A percentile compares a stretch with the other conserved stretches of the same genome.
phyloP scores from a whole-genome alignment of 352 stramenopile genomes.

The Paralagenidium karlingii region DNA sequence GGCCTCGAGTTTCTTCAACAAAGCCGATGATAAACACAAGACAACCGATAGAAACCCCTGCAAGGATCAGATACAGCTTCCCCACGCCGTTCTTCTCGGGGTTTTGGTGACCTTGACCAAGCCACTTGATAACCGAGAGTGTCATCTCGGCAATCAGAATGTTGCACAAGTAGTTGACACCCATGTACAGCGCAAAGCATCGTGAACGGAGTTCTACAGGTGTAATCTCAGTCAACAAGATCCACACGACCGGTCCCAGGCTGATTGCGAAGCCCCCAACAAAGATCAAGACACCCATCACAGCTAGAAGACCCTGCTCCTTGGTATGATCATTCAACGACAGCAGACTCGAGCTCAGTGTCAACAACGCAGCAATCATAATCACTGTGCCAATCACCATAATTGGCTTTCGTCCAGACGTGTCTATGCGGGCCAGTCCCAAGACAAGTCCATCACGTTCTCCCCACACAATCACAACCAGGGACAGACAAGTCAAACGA shows the following conservation, averaged over 20 bases:
- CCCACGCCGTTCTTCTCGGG: constrained; percentile 76
- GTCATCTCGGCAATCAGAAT: constrained; percentile 66
- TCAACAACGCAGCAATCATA: constrained; percentile 59
- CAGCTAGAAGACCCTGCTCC: constrained; percentile 46
- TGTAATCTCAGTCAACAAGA: constrained; percentile 80
- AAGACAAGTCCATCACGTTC: constrained; percentile 1
- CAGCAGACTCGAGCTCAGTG: constrained; percentile 59
- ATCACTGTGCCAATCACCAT: constrained; percentile 48
- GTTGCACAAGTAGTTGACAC: constrained; percentile 78
- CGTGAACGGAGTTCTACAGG: constrained; percentile 73
- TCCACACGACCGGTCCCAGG: constrained; percentile 68
- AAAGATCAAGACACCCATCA: constrained; percentile 69
- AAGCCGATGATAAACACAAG: neutral
- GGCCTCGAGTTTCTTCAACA: neutral
- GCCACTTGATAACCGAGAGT: constrained; percentile 59
- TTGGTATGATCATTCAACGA: constrained; percentile 30
- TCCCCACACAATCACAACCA: constrained; percentile 1
- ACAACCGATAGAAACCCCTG: neutral
- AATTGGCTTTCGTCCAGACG: constrained; percentile 52
- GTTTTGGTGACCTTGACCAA: constrained; percentile 41
- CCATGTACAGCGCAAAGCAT: constrained; percentile 80
- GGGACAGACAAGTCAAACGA: neutral
- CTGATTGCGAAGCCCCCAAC: constrained; percentile 77
- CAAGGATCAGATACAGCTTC: constrained; percentile 75
- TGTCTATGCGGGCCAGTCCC: neutral